A percentile compares a stretch with the other conserved stretches of the same genome.
These are phyloP conservation scores for Boletus sp. DNA, from an alignment of 1,284 basidiomycete species.

Conservation along the genomic window DNA sequence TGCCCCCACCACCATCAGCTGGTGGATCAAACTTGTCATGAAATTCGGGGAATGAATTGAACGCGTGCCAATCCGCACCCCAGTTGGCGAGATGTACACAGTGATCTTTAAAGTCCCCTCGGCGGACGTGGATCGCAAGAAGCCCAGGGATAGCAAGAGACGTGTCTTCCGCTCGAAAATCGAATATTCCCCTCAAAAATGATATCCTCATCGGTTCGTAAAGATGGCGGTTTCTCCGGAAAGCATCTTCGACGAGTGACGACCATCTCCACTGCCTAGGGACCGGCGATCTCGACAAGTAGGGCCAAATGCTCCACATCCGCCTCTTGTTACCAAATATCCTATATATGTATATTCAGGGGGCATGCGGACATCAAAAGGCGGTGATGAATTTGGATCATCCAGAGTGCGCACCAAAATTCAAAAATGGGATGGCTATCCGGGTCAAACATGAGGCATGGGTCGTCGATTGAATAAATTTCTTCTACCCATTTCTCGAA, in stretches of 20 bases:
- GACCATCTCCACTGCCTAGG: conserved; percentile 40
- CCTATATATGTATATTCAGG: conserved; percentile 28
- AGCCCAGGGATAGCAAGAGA: conserved; percentile 35
- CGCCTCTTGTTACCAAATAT: conserved; percentile 34
- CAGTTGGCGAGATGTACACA: conserved; percentile 45
- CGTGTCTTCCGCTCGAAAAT: neutral
- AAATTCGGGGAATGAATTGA: conserved; percentile 40
- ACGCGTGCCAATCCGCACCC: conserved; percentile 39
- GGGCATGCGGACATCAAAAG: conserved; percentile 2
- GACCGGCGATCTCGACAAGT: conserved; percentile 37
- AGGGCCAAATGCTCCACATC: conserved; percentile 36
- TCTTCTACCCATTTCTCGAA: conserved; percentile 36
- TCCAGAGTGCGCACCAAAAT: conserved; percentile 22
- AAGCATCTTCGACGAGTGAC: conserved; percentile 35
- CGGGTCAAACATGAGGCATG: conserved; percentile 34
- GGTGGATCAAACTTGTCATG: conserved; percentile 37
- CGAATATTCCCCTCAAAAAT: conserved; percentile 3
- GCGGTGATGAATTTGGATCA: neutral
- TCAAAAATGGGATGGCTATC: conserved; percentile 31
- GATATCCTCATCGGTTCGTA: conserved; percentile 24
- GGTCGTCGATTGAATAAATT: conserved; percentile 32
- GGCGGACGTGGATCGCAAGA: conserved; percentile 55
- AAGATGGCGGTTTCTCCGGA: conserved; percentile 32
- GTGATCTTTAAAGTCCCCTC: conserved; percentile 56
- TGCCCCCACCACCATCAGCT: conserved; percentile 15